Base-by-base conservation (phyloP, 345 rosid genomes). In the Salix caprea region DNA sequence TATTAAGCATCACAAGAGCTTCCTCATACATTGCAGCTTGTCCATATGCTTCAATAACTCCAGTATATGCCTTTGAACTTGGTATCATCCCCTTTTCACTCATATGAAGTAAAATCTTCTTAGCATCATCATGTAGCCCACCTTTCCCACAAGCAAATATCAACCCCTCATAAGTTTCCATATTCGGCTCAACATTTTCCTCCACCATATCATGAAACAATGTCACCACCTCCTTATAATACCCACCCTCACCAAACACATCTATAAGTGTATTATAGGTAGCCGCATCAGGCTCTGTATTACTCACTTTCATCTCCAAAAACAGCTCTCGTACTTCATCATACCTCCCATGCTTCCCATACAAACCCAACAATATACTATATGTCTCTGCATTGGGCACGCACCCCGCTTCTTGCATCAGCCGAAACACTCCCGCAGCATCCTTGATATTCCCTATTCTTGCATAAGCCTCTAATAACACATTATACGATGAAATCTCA, bases 201-300 rank as follows among this genome's bases (percentile, higher is more conserved):
- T 95, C 99, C 74, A 89, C 89, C 97, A 95, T 91, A 83, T 95
- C 98, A 82, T 87, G 91, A 84, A 93, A 95, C 87, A 95, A 86
- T 70, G 99, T 90, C 40, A 95, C 96, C 71, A 91, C 98, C 92
- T 95, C 97, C 88, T 93, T 90, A 76, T 93, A 91, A 86, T 91
- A 95, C 78, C 97, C 99, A 82, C 98, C 98, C 83, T 95, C 94
- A 60, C 97, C 97, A 65, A 95, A 95, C 40, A 91, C 98, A 71
- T 90, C 87, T 14, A 93, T 88, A 84, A 95, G 80, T 78, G 91
- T 88, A 79, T 91, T 95, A 81, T 95, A 95, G 0, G 96, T 95
- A 77, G 86, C 88, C 4, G 90, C 93, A 86, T 93, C 94, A 0
- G 99, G 96, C 81, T 89, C 94, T 0, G 93, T 91, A 81, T 88